phyloP scores from a whole-genome alignment of 148 eudicot genomes.

The Fallopia convolvulus region DNA sequence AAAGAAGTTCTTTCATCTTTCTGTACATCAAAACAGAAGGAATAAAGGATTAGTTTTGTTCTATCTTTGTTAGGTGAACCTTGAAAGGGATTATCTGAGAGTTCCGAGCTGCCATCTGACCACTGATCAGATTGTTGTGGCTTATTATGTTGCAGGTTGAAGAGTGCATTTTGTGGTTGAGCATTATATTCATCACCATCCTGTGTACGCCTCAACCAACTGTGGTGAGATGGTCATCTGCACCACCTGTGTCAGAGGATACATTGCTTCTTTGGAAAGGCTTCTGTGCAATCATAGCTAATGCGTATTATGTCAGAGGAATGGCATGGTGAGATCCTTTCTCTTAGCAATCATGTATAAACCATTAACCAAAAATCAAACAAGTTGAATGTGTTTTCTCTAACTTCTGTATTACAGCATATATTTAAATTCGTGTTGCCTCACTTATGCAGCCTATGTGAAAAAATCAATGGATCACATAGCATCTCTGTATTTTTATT shows the following conservation, averaged over 20 bases:
- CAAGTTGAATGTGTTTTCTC: neutral
- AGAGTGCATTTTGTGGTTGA: constrained; percentile 91
- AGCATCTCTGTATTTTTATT: too few species aligned
- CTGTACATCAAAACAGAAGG: too few species aligned
- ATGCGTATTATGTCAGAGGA: constrained; percentile 85
- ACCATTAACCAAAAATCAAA: neutral
- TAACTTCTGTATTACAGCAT: too few species aligned
- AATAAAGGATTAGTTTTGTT: neutral
- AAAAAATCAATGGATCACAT: neutral
- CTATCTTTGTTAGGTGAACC: neutral
- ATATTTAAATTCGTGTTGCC: neutral
- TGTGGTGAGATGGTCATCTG: constrained; percentile 77
- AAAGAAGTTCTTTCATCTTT: neutral
- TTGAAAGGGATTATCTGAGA: neutral
- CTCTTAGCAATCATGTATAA: neutral
- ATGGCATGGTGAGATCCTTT: constrained; percentile 76
- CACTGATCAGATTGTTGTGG: neutral
- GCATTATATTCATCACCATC: constrained; percentile 80
- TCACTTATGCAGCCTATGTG: neutral
- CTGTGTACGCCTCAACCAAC: constrained; percentile 97
- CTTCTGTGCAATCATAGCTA: constrained; percentile 89
- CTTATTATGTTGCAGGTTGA: constrained; percentile 48
- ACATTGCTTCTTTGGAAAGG: constrained; percentile 78
- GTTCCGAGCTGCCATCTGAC: neutral
- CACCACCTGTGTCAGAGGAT: constrained; percentile 76